A percentile compares a stretch with the other conserved stretches of the same genome.
phyloP scores from a whole-genome alignment of 306 rosid species.

The Cajanus cajan region DNA sequence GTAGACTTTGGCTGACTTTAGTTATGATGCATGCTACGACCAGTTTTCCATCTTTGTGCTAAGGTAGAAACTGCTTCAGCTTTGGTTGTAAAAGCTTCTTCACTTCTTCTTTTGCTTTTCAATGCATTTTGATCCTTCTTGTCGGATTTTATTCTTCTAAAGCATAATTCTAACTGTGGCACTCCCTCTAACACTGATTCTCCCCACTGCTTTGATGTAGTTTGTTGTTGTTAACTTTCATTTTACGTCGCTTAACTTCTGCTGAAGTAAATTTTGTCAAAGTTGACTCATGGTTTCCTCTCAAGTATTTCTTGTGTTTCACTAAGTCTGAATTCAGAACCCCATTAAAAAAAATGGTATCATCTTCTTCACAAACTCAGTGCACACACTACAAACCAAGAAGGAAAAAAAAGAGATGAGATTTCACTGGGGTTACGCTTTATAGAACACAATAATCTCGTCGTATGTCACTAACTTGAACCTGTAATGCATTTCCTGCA shows the following conservation, averaged over 20 bases:
- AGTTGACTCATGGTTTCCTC: not conserved
- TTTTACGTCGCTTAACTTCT: not conserved
- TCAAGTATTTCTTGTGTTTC: not conserved
- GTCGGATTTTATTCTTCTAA: not conserved
- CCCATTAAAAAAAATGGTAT: not conserved
- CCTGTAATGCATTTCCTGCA: no score
- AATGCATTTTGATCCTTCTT: not conserved
- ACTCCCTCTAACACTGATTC: not conserved
- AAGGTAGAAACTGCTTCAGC: not conserved
- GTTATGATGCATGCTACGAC: slow-evolving; percentile 5
- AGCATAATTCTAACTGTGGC: not conserved
- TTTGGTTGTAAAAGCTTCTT: slow-evolving; percentile 8
- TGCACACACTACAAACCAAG: not conserved
- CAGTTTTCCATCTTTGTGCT: not conserved
- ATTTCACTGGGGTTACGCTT: no score
- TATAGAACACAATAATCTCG: no score
- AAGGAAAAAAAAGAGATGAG: no score
- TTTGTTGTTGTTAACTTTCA: not conserved
- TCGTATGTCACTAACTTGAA: no score
- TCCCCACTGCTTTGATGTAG: not conserved
- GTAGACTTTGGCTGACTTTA: no score
- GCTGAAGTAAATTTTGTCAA: not conserved
- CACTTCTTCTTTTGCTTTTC: not conserved
- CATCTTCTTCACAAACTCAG: not conserved
- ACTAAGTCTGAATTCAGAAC: not conserved